Evolutionary conservation across 2,329 filamentous ascomycete species (phyloP).

Genomic region (Alternaria sp.): DNA sequence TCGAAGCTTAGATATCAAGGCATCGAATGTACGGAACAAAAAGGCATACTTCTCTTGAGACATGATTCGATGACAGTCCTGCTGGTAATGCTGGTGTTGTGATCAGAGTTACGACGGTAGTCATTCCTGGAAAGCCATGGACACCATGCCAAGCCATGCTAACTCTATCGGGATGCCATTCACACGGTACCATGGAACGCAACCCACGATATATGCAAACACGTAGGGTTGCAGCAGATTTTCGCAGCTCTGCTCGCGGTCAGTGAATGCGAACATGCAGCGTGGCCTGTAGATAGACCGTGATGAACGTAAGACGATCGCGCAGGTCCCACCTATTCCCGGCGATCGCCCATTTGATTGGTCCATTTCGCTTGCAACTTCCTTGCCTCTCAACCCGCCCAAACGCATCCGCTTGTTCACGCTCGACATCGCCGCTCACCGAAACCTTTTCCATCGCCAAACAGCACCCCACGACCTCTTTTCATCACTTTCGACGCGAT

Average conservation of each 20-base stretch:
- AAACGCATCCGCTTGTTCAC: conserved; percentile 18
- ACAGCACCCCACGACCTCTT: conserved; percentile 21
- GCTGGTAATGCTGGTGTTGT: neutral
- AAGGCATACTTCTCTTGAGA: neutral
- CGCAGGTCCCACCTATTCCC: conserved; percentile 11
- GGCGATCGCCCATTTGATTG: conserved; percentile 6
- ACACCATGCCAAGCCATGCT: conserved; percentile 1
- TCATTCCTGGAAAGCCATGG: neutral
- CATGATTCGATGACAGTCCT: neutral
- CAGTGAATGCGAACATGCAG: neutral
- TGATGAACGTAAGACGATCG: conserved; percentile 2
- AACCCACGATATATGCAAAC: conserved; percentile 7
- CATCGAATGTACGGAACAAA: neutral
- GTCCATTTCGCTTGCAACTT: conserved; percentile 15
- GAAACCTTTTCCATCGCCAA: conserved; percentile 29
- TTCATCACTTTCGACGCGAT: conserved; percentile 34
- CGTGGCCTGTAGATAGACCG: neutral
- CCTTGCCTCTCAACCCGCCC: conserved; percentile 16
- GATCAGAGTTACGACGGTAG: neutral
- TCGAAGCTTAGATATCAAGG: neutral
- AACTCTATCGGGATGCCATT: conserved; percentile 11
- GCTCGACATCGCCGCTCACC: conserved; percentile 18
- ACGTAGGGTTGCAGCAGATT: conserved; percentile 1
- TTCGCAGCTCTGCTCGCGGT: neutral
- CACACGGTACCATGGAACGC: conserved; percentile 16